These are phyloP conservation scores for Chaetomidium leptoderma DNA, from an alignment of 495 filamentous ascomycete species.

Conservation along the genomic window DNA sequence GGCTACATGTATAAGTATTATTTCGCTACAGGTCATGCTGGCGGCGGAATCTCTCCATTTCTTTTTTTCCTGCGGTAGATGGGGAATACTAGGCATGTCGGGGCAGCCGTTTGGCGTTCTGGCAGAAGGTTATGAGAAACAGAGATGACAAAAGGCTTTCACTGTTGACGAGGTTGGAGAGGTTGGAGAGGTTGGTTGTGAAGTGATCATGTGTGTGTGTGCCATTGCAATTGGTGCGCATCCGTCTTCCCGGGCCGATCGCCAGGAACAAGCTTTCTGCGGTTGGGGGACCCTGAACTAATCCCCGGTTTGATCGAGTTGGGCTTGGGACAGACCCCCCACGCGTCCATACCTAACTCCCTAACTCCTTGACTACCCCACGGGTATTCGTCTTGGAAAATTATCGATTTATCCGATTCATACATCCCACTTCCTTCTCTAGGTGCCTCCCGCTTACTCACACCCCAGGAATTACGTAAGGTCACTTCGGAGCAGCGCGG, in stretches of 20 bases:
- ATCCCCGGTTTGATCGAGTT: background rate
- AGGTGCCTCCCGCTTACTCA: too few species aligned
- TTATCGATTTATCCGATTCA: too few species aligned
- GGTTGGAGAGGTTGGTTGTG: background rate
- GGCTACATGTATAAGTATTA: conserved; percentile 24
- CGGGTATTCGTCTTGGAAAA: too few species aligned
- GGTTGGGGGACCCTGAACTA: background rate
- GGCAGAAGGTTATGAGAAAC: background rate
- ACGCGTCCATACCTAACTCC: too few species aligned
- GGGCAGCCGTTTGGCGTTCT: background rate
- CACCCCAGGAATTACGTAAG: conserved; percentile 12
- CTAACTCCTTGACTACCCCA: too few species aligned
- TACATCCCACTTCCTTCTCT: too few species aligned
- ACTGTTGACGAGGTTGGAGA: background rate
- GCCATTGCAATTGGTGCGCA: conserved; percentile 3
- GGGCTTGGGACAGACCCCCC: too few species aligned
- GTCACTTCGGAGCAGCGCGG: conserved; percentile 11
- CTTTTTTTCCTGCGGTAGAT: background rate
- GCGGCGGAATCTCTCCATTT: conserved; percentile 10
- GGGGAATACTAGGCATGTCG: conserved; percentile 4
- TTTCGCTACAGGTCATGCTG: conserved; percentile 12
- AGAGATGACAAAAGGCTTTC: conserved; percentile 9
- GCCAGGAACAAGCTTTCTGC: conserved; percentile 11
- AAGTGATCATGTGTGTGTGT: background rate
- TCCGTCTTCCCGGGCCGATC: background rate